Evolutionary conservation across 2,329 filamentous ascomycete species (phyloP), one percentile per base, ranked within the genome.

Genomic region (Orbilia quercus): DNA sequence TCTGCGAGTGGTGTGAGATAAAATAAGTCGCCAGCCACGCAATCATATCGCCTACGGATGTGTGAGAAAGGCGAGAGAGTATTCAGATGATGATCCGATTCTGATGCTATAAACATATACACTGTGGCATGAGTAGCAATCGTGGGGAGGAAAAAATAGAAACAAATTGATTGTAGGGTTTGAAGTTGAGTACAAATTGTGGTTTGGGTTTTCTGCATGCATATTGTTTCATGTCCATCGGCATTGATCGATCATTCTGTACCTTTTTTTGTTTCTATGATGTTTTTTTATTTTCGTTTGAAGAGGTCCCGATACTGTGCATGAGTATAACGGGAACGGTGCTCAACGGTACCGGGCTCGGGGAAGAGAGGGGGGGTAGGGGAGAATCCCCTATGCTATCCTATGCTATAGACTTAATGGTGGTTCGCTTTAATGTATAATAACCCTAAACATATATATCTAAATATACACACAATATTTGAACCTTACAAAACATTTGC

Each of bases 1-100:
- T 71, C 20, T 71, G 58, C 23, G 58, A 64, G 28, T 45, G 47
- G 31, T 64, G 66, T 40, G 44, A 53, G 42, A 54, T 54, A 47
- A 69, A 42, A 31, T 69, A 60, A 14, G 12, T 18, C 42, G 7
- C 7, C 42, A 31, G 9, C 28, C 28, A n/a, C n/a, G n/a, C 9
- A 31, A 31, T 12, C 12, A 42, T 42, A n/a, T n/a, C n/a, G 20
- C 20, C 42, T 45, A 45, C 18, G n/a, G 12, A 12, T 12, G 14
- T 16, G 36, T 40, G 36, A 40, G 36, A 14, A 40, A 16, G 14
- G n/a, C n/a, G 11, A 12, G 36, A 12, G 12, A 40, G 36, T 5
- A 40, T 40, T 40, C 36, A 40, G 36, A 12, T 14, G 36, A 40
- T 42, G 12, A 9, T 9, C 5, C 9, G 28, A 9, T 31, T 31